phyloP scores from a whole-genome alignment of 768 basidiomycete genomes.

The Mycena pura region DNA sequence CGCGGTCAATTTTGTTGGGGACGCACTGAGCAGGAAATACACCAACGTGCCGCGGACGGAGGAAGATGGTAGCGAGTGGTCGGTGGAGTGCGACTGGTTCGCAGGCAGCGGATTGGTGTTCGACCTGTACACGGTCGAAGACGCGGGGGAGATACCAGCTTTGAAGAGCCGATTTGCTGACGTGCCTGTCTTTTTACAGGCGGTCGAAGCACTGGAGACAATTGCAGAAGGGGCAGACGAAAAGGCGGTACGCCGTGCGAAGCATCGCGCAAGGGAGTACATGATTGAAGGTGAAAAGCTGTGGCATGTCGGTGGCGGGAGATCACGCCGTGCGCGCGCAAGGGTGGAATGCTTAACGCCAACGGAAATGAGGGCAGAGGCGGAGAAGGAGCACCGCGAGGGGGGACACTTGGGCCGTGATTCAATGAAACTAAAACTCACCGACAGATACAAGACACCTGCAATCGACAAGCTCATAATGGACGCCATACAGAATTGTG shows the following conservation, averaged over 20 bases:
- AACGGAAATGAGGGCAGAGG: not conserved
- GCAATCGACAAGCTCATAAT: constrained; percentile 26
- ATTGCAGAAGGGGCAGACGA: constrained; percentile 16
- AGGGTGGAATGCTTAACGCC: constrained; percentile 4
- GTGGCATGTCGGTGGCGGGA: not conserved
- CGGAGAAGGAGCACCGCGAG: constrained; percentile 6
- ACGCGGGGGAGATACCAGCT: not conserved
- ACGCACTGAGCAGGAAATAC: constrained; percentile 29
- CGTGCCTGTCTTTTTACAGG: constrained; percentile 7
- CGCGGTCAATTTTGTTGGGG: constrained; percentile 23
- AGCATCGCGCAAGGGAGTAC: constrained; percentile 4
- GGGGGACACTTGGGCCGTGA: constrained; percentile 33
- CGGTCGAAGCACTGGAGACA: not conserved
- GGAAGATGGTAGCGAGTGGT: constrained; percentile 20
- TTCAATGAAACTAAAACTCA: constrained; percentile 23
- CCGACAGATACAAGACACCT: constrained; percentile 24
- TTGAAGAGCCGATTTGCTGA: constrained; percentile 15
- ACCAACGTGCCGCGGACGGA: not conserved
- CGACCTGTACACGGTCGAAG: constrained; percentile 4
- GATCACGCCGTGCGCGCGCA: not conserved
- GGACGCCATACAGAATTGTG: constrained; percentile 30
- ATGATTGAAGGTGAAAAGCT: constrained; percentile 9
- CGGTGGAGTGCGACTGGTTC: constrained; percentile 33
- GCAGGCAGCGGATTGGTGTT: constrained; percentile 18
- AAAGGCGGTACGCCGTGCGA: not conserved